Evolutionary conservation across 2,329 filamentous ascomycete genomes (phyloP).

Genomic region (Pseudogymnoascus sp.): DNA sequence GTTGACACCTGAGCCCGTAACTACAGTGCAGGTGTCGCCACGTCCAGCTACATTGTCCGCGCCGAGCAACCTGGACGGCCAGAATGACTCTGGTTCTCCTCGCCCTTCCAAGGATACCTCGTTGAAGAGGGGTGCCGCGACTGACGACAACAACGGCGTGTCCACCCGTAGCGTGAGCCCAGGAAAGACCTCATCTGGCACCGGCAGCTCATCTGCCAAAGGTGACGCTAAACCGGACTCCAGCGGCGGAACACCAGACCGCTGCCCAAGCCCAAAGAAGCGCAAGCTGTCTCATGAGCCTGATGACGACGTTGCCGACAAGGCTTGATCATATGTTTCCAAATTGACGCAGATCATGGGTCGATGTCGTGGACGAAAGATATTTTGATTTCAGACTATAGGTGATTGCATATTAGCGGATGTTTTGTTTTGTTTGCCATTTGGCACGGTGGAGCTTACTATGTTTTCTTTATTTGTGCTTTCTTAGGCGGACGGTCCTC

Average conservation of each 20-base stretch:
- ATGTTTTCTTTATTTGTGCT: neutral
- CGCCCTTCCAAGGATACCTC: neutral
- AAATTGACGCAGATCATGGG: neutral
- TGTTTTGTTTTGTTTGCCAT: neutral
- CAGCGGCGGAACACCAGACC: neutral
- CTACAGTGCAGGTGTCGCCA: neutral
- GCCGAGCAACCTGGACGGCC: neutral
- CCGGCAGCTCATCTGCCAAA: neutral
- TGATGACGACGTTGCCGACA: too few relatives aligned
- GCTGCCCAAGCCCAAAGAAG: neutral
- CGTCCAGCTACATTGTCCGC: neutral
- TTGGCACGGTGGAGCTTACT: neutral
- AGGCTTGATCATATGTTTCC: neutral
- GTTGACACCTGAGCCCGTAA: neutral
- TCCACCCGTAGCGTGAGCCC: neutral
- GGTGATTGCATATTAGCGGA: neutral
- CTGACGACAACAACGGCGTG: neutral
- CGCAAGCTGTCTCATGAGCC: neutral
- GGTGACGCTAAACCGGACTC: neutral
- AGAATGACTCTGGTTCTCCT: neutral
- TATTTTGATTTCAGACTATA: neutral
- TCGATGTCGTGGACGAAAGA: too few relatives aligned
- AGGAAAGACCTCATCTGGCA: too few relatives aligned
- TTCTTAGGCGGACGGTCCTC: neutral
- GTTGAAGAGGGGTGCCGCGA: neutral